phyloP scores from a whole-genome alignment of 2,329 filamentous ascomycete genomes.

The Xylaria polymorpha region DNA sequence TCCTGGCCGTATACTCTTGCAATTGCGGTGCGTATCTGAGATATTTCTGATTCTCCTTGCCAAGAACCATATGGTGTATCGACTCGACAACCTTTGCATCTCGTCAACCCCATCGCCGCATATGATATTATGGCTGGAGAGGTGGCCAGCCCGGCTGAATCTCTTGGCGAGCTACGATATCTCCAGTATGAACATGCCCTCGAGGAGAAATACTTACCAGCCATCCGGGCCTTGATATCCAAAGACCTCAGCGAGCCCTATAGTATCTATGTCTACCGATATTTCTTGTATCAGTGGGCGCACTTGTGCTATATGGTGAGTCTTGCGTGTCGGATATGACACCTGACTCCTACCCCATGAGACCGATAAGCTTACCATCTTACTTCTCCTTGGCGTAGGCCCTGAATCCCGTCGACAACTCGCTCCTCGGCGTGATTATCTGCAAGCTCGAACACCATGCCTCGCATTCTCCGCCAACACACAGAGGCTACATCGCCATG shows the following conservation, averaged over 20 bases:
- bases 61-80: not conserved
- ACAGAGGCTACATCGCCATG: conserved; percentile 98
- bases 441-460: conserved; percentile 94
- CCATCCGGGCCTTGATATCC: conserved; percentile 92
- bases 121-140: conserved; percentile 51
- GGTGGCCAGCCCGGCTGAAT: conserved; percentile 43
- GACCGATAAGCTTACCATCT: conserved; percentile 32
- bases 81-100: conserved; percentile 1
- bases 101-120: not conserved
- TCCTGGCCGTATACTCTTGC: not conserved
- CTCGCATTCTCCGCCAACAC: conserved; percentile 77
- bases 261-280: conserved; percentile 98
- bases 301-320: conserved; percentile 94
- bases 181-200: conserved; percentile 71
- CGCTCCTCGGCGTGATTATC: conserved; percentile 88
- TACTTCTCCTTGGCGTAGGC: conserved; percentile 57
- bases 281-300: conserved; percentile 98
- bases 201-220: conserved; percentile 76
- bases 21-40: conserved; percentile 1
- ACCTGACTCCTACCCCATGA: not conserved
- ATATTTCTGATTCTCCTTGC: not conserved
- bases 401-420: conserved; percentile 67
- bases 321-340: conserved; percentile 18
- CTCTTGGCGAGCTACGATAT: conserved; percentile 65
- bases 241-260: conserved; percentile 98